These are phyloP conservation scores for Lippia alba DNA, from an alignment of 305 asterid species.

Conservation along the genomic window DNA sequence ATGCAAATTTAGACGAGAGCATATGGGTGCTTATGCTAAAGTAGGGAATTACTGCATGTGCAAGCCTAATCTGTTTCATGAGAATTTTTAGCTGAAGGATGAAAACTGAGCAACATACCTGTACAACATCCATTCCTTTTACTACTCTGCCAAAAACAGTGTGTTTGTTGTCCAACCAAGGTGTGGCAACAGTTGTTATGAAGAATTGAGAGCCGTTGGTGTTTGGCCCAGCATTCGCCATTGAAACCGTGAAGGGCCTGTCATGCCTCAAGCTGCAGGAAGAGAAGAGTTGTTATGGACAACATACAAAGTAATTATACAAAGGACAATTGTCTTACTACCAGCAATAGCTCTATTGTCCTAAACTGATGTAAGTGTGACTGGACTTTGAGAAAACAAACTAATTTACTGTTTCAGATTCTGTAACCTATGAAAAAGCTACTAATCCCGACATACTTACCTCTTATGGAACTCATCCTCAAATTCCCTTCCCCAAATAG, in stretches of 20 bases:
- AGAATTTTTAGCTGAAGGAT: not conserved
- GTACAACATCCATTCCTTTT: slow-evolving; percentile 98
- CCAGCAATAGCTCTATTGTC: not conserved
- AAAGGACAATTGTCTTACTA: not conserved
- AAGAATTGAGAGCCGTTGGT: slow-evolving; percentile 96
- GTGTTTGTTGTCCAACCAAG: slow-evolving; percentile 98
- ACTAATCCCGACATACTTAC: slow-evolving; percentile 37
- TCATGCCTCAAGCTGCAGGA: slow-evolving; percentile 89
- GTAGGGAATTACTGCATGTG: not conserved
- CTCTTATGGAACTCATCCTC: slow-evolving; percentile 98
- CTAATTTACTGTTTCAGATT: not conserved
- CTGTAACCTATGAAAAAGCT: not conserved
- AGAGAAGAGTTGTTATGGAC: slow-evolving; percentile 33
- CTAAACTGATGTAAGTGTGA: not conserved
- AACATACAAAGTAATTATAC: not conserved
- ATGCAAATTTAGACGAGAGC: not conserved
- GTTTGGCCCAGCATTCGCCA: slow-evolving; percentile 99
- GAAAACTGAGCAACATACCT: slow-evolving; percentile 55
- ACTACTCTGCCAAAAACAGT: slow-evolving; percentile 94
- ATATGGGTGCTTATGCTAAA: not conserved
- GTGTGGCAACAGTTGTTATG: slow-evolving; percentile 95
- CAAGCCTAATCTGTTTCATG: not conserved
- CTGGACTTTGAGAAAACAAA: not conserved
- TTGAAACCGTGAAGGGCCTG: slow-evolving; percentile 91
- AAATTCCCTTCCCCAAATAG: slow-evolving; percentile 98